Evolutionary conservation across 2,329 filamentous ascomycete genomes (phyloP).

Genomic region (Apiospora kogelbergensis): DNA sequence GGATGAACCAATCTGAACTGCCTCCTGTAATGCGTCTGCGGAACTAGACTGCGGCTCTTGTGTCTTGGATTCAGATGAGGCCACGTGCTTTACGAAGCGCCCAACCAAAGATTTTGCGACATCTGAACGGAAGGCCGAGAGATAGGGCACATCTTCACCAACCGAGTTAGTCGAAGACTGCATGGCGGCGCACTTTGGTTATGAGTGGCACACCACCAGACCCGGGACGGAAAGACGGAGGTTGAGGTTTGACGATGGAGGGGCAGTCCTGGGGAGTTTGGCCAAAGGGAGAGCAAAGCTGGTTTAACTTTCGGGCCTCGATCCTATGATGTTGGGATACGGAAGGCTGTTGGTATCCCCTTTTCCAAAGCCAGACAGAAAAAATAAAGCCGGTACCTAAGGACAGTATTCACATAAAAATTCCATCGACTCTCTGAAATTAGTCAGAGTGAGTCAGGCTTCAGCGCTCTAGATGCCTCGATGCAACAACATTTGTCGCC

Average conservation of each 20-base stretch:
- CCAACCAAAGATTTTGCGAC: constrained; percentile 17
- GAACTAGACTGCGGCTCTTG: background rate
- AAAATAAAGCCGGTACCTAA: too few relatives aligned
- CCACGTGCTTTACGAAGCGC: constrained; percentile 18
- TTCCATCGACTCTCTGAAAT: background rate
- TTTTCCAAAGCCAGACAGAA: background rate
- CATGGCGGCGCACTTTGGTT: background rate
- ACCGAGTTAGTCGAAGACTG: background rate
- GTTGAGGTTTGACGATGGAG: background rate
- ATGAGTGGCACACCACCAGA: constrained; percentile 1
- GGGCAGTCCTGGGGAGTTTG: background rate
- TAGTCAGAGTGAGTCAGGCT: background rate
- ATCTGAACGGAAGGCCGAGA: constrained; percentile 19
- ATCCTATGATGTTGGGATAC: background rate
- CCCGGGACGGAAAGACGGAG: constrained; percentile 1
- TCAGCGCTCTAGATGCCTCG: background rate
- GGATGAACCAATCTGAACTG: constrained; percentile 53
- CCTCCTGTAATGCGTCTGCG: constrained; percentile 9
- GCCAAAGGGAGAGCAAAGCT: background rate
- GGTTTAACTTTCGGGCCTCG: background rate
- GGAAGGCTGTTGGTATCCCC: too few relatives aligned
- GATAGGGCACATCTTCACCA: constrained; percentile 17
- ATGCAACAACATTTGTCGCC: background rate
- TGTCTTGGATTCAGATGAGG: background rate
- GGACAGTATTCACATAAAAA: background rate